phyloP scores from a whole-genome alignment of 768 basidiomycete genomes.

The Agrocybe praecox region DNA sequence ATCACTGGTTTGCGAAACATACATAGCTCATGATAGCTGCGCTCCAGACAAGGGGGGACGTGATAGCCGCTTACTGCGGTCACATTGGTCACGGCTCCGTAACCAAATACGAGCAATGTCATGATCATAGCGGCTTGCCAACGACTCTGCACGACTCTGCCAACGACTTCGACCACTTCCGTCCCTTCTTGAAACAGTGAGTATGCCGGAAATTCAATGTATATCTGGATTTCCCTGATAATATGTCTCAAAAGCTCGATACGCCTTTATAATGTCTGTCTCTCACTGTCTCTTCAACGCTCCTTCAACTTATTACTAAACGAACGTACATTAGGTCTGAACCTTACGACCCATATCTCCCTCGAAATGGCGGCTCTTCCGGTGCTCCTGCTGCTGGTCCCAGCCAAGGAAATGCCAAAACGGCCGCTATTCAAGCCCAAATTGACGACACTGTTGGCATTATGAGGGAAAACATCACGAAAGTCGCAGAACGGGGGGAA shows the following conservation, averaged over 20 bases:
- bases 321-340: slow-evolving; percentile 71
- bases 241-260: slow-evolving; percentile 23
- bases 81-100: slow-evolving; percentile 22
- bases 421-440: slow-evolving; percentile 94
- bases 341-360: slow-evolving; percentile 98
- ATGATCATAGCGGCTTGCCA: slow-evolving; percentile 21
- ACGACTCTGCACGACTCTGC: slow-evolving; percentile 24
- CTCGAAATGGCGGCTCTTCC: slow-evolving; percentile 74
- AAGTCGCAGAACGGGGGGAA: slow-evolving; percentile 95
- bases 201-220: slow-evolving; percentile 3
- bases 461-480: slow-evolving; percentile 98
- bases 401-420: slow-evolving; percentile 74
- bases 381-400: slow-evolving; percentile 42
- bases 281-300: neutral
- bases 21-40: too few species aligned
- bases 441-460: slow-evolving; percentile 97
- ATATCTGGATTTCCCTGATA: neutral
- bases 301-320: slow-evolving; percentile 4
- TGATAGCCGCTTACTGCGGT: slow-evolving; percentile 8
- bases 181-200: slow-evolving; percentile 39
- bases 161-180: slow-evolving; percentile 25
- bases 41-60: neutral
- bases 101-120: slow-evolving; percentile 1
- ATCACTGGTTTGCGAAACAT: too few species aligned
- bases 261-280: slow-evolving; percentile 42